Base-by-base conservation (phyloP, 495 filamentous ascomycete genomes). In the Hypoxylon cercidicola region DNA sequence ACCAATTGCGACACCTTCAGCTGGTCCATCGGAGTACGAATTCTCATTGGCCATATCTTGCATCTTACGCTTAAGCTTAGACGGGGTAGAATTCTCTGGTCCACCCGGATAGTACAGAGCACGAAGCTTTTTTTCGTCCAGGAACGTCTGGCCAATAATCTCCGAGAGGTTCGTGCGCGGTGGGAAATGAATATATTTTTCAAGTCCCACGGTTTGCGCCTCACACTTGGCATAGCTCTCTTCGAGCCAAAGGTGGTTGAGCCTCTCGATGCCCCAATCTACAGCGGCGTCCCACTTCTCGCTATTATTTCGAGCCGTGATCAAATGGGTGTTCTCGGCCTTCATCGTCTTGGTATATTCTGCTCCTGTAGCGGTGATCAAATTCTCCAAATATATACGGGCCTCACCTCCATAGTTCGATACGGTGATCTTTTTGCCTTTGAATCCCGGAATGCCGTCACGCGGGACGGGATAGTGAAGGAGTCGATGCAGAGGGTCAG, bases 341-440 rank as follows among this genome's bases (percentile, higher is more conserved):
- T 90, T 95, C 85, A 99, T 88, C 0, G 92, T 93, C 77, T 94
- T 93, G 6, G 95, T 98, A 70, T 90, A 97, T 51, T 88, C 87
- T 0, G 88, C 95, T 4, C 96, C 96, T 2, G 89, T 78, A 15
- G 92, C 92, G 43, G 78, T 86, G 49, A 97, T 88, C 23, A 99
- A 81, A 64, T 94, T 97, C 74, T 99, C 95, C 23, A 99, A 81
- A 74, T 98, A 99, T 40, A 91, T 85, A 28, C 95, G 85, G 9
- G 94, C 93, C 75, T 99, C 96, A 15, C 95, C 95, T 25, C 91
- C 90, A 72, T 99, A 99, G 74, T 97, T 98, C 0, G 94, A 97
- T 2, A 99, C 78, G 55, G 92, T 93, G 64, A 99, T 95, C 55
- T 79, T 83, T 69, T 88, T 81, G 9, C 83, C 81, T 62, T 90